These are phyloP conservation scores for Aspergillus awamori DNA, from an alignment of 2,329 filamentous ascomycete genomes.

Conservation along the genomic window DNA sequence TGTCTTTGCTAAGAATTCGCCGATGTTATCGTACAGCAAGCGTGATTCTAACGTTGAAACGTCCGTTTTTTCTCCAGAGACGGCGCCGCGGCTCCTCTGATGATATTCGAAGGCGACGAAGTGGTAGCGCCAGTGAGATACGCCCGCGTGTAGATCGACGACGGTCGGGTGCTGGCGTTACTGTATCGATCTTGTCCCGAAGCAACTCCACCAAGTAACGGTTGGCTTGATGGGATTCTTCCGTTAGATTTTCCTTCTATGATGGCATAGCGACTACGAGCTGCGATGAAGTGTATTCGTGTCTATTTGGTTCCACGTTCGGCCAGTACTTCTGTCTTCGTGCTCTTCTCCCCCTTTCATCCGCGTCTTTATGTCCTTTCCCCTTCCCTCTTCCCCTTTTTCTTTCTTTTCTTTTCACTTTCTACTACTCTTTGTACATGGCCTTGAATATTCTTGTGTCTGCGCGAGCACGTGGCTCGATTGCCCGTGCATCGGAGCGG, in stretches of 20 bases:
- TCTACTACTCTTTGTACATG: constrained; percentile 46
- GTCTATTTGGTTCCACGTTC: constrained; percentile 31
- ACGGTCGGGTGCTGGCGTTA: constrained; percentile 41
- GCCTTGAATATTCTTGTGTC: constrained; percentile 42
- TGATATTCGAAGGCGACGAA: constrained; percentile 44
- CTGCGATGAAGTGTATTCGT: constrained; percentile 39
- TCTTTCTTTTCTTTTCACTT: constrained; percentile 26
- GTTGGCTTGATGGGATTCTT: constrained; percentile 23
- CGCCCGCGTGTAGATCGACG: constrained; percentile 44
- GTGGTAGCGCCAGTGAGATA: constrained; percentile 46
- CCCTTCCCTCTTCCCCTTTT: constrained; percentile 17
- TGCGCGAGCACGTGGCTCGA: constrained; percentile 27
- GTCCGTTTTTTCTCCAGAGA: constrained; percentile 51
- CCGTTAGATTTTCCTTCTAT: constrained; percentile 29
- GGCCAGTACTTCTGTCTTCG: constrained; percentile 24
- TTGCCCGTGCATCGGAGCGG: constrained; percentile 32
- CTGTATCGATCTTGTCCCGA: constrained; percentile 42
- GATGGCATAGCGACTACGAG: constrained; percentile 44
- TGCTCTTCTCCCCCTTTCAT: constrained; percentile 19
- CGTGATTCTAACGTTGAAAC: constrained; percentile 52
- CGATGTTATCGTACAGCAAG: constrained; percentile 42
- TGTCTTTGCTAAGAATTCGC: constrained; percentile 46
- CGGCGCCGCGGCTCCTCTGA: constrained; percentile 48
- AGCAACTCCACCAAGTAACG: constrained; percentile 48
- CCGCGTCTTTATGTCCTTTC: constrained; percentile 19